These are phyloP conservation scores for Hydnum rufescens DNA, from an alignment of 768 basidiomycete species.

Conservation along the genomic window DNA sequence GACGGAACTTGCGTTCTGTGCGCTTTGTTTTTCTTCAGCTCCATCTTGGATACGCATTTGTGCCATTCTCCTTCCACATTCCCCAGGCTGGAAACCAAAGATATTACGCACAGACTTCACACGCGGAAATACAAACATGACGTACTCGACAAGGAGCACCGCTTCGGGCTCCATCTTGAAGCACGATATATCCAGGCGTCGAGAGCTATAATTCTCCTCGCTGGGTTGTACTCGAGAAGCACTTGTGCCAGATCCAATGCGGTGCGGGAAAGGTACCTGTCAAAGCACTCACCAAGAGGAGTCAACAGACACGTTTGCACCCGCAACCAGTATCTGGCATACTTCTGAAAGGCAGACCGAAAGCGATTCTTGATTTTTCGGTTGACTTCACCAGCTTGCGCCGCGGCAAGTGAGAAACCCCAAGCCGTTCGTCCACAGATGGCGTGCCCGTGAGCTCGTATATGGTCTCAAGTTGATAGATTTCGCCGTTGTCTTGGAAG, in stretches of 20 bases:
- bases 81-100: slow-evolving; percentile 33
- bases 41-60: slow-evolving; percentile 86
- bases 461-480: slow-evolving; percentile 87
- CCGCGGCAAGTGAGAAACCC: slow-evolving; percentile 75
- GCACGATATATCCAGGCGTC: slow-evolving; percentile 70
- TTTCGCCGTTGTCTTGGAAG: slow-evolving; percentile 98
- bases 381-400: slow-evolving; percentile 94
- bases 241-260: slow-evolving; percentile 74
- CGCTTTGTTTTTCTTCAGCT: slow-evolving; percentile 48
- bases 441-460: slow-evolving; percentile 87
- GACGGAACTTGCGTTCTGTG: too few relatives aligned
- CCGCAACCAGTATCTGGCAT: slow-evolving; percentile 11
- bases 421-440: slow-evolving; percentile 61
- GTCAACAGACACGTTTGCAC: not conserved
- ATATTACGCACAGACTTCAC: too few relatives aligned
- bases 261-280: slow-evolving; percentile 69
- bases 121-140: too few relatives aligned
- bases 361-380: slow-evolving; percentile 56
- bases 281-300: too few relatives aligned
- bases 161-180: slow-evolving; percentile 56
- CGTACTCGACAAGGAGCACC: slow-evolving; percentile 59
- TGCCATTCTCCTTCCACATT: slow-evolving; percentile 91
- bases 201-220: slow-evolving; percentile 48
- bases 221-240: slow-evolving; percentile 65
- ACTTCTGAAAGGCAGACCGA: slow-evolving; percentile 74